Evolutionary conservation across 768 basidiomycete genomes (phyloP), one percentile per base, ranked within the genome.

Genomic region (Xerocomus potaroensis): DNA sequence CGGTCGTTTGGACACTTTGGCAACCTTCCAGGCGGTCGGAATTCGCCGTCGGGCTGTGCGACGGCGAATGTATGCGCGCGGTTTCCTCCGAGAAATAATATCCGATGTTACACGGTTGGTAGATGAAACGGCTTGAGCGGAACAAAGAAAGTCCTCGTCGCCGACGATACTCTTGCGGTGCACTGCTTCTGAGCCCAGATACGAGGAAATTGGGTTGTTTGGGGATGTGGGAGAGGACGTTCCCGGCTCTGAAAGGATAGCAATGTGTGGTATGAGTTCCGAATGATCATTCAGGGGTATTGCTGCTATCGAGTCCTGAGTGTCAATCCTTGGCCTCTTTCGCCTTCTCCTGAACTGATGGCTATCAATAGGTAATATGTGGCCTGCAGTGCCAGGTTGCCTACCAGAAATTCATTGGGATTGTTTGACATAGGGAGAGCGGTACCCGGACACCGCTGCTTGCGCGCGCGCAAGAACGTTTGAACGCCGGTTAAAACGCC

Each of bases 321-420:
- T 14, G n/a, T 42, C 26, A 30, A 40, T 41, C 7, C n/a, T 50
- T 11, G 43, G n/a, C 24, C 62, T 62, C 41, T 54, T 63, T 19
- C 62, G 53, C 43, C 30, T 63, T 50, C 60, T 62, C 53, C 10
- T 64, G 29, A 63, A 55, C 62, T 63, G 29, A 22, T 11, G n/a
- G 19, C 3, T 10, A 26, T 50, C 19, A 50, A 21, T 36, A n/a
- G 18, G 8, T 4, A 22, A 14, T 11, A 34, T 3, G n/a, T 8
- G 5, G 33, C 2, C 15, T 14, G 26, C 16, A 35, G 2, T 14
- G 1, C 30, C 5, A n/a, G 15, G 15, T 21, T 32, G 14, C 60
- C 21, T 49, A 63, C 61, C 56, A 63, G 59, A 11, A 63, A 58
- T 48, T 48, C 47, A 34, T n/a, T n/a, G n/a, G n/a, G n/a, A n/a